Evolutionary conservation across 2,329 filamentous ascomycete genomes (phyloP).

Genomic region (Pseudogymnoascus sp.): DNA sequence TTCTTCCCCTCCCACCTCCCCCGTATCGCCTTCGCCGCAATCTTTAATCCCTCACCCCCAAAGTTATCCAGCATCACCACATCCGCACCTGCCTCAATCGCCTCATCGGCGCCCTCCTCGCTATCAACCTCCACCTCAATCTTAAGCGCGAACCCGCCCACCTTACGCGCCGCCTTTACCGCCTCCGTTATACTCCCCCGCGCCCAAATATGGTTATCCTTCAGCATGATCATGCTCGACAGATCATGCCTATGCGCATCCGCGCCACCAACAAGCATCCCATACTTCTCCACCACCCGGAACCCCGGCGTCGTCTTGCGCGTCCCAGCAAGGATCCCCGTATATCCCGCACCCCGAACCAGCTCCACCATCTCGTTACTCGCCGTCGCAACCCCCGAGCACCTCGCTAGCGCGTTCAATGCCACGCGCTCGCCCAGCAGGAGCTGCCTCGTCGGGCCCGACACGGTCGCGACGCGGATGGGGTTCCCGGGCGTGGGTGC

Average conservation of each 20-base stretch:
- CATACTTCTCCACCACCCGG: constrained; percentile 93
- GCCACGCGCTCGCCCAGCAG: constrained; percentile 91
- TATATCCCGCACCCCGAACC: constrained; percentile 63
- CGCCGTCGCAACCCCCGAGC: constrained; percentile 80
- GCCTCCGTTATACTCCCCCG: constrained; percentile 79
- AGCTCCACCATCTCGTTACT: constrained; percentile 48
- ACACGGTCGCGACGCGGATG: constrained; percentile 69
- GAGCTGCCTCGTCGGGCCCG: constrained; percentile 67
- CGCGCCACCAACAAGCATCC: constrained; percentile 88
- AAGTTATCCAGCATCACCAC: constrained; percentile 99
- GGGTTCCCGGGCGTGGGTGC: constrained; percentile 47
- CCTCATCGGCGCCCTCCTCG: constrained; percentile 83
- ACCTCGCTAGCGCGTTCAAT: constrained; percentile 81
- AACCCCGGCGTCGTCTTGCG: constrained; percentile 97
- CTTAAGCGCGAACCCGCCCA: constrained; percentile 85
- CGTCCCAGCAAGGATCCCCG: constrained; percentile 82
- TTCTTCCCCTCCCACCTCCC: constrained; percentile 68
- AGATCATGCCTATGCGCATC: constrained; percentile 90
- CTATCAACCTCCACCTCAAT: constrained; percentile 93
- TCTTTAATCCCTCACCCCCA: constrained; percentile 66
- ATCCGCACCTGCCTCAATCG: constrained; percentile 83
- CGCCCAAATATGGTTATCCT: constrained; percentile 97
- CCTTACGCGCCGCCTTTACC: constrained; percentile 73
- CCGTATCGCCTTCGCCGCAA: constrained; percentile 69
- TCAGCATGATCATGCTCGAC: constrained; percentile 94